A percentile compares a stretch with the other conserved stretches of the same genome.
These are phyloP conservation scores for Eucalyptus sp. DNA, from an alignment of 345 rosid species.

Conservation along the genomic window DNA sequence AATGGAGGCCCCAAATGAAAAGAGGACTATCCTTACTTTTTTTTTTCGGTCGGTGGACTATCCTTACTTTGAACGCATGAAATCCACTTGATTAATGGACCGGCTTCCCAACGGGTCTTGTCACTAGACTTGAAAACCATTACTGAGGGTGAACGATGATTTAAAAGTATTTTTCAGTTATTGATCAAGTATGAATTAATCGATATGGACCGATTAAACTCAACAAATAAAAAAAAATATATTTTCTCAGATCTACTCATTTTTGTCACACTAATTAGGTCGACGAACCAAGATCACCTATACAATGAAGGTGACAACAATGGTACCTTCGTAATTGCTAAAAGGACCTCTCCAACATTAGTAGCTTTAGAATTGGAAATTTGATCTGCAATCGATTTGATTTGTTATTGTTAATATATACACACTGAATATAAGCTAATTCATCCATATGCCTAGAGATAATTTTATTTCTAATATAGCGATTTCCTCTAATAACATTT, in stretches of 20 bases:
- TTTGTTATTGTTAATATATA: not conserved
- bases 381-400: not conserved
- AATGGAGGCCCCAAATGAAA: not conserved
- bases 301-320: not conserved
- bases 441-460: not conserved
- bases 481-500: not conserved
- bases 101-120: not conserved
- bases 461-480: not conserved
- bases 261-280: not conserved
- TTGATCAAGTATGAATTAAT: not conserved
- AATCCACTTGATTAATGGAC: not conserved
- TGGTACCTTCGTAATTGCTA: not conserved
- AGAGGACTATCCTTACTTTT: not conserved
- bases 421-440: not conserved
- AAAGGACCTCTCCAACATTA: not conserved
- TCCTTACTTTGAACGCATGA: not conserved
- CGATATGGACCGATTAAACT: not conserved
- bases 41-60: not conserved
- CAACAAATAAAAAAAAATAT: not conserved
- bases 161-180: not conserved
- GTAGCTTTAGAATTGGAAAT: not conserved
- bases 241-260: not conserved
- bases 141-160: not conserved
- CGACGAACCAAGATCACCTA: not conserved
- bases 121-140: not conserved